Evolutionary conservation across 2,329 filamentous ascomycete species (phyloP).

Genomic region (Lachnellula suecica): DNA sequence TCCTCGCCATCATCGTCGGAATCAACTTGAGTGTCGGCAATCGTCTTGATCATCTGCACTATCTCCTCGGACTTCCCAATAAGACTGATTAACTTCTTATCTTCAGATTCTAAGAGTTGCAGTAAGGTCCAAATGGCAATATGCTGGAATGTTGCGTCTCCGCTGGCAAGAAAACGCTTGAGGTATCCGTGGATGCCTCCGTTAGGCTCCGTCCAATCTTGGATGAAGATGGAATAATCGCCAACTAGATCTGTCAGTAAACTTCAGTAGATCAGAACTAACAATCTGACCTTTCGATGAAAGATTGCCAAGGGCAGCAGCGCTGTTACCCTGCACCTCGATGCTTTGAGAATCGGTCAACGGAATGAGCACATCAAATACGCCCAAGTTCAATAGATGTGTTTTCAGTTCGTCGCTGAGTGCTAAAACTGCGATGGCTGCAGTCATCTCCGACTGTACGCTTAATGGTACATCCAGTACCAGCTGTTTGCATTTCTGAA

Average conservation of each 20-base stretch:
- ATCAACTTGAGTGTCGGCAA: slow-evolving; percentile 86
- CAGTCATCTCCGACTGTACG: slow-evolving; percentile 98
- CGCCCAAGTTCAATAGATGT: slow-evolving; percentile 84
- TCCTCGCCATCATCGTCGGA: slow-evolving; percentile 84
- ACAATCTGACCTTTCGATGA: slow-evolving; percentile 79
- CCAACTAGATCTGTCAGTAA: no score
- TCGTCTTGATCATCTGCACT: slow-evolving; percentile 86
- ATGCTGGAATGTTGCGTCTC: slow-evolving; percentile 96
- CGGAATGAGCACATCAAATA: slow-evolving; percentile 95
- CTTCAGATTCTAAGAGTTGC: slow-evolving; percentile 92
- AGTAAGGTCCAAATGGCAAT: slow-evolving; percentile 98
- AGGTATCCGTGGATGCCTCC: slow-evolving; percentile 96
- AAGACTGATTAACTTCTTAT: slow-evolving; percentile 81
- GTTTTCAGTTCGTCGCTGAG: slow-evolving; percentile 94
- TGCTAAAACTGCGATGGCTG: slow-evolving; percentile 95
- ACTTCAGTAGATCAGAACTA: no score
- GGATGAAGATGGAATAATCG: slow-evolving; percentile 93
- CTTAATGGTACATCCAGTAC: slow-evolving; percentile 90
- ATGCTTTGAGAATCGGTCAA: slow-evolving; percentile 94
- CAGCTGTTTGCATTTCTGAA: slow-evolving; percentile 97
- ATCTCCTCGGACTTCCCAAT: slow-evolving; percentile 91
- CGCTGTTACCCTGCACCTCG: slow-evolving; percentile 97
- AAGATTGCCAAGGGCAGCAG: slow-evolving; percentile 89
- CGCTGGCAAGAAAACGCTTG: slow-evolving; percentile 86
- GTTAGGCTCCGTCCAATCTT: slow-evolving; percentile 88